Conservation (phyloP, 2,329 filamentous ascomycete species). For the Alternaria infectoria region DNA sequence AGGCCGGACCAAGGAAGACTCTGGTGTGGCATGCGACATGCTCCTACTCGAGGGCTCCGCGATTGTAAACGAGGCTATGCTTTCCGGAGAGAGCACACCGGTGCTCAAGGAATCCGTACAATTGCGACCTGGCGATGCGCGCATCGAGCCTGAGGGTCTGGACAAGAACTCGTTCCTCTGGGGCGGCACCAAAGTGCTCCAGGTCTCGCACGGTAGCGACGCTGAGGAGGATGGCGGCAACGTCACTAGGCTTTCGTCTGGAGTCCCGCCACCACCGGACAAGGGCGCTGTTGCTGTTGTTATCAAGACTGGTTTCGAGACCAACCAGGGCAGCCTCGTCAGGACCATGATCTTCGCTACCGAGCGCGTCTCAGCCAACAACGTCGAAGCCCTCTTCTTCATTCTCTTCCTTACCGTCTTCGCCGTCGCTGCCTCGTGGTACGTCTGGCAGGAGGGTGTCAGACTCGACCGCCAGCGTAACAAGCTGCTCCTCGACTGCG, state of each 20-base stretch:
- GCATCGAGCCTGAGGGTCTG: slow-evolving; percentile 84
- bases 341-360: slow-evolving; percentile 99
- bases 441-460: slow-evolving; percentile 98
- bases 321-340: slow-evolving; percentile 94
- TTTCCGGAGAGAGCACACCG: slow-evolving; percentile 96
- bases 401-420: slow-evolving; percentile 97
- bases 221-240: slow-evolving; percentile 68
- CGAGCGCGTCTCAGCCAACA: slow-evolving; percentile 98
- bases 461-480: slow-evolving; percentile 93
- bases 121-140: slow-evolving; percentile 80
- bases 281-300: slow-evolving; percentile 93
- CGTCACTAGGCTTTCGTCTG: slow-evolving; percentile 72
- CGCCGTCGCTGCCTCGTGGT: slow-evolving; percentile 96
- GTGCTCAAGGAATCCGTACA: slow-evolving; percentile 95
- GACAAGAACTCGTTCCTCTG: slow-evolving; percentile 98
- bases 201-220: slow-evolving; percentile 85
- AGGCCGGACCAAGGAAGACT: slow-evolving; percentile 92
- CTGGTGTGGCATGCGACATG: slow-evolving; percentile 97
- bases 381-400: slow-evolving; percentile 93
- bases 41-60: slow-evolving; percentile 90
- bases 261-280: slow-evolving; percentile 84
- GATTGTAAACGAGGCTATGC: slow-evolving; percentile 99
- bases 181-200: slow-evolving; percentile 96
- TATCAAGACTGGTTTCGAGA: slow-evolving; percentile 97
- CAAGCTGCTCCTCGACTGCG: slow-evolving; percentile 94